Conservation (phyloP, 1,284 basidiomycete species). For the Apiotrichum porosum region DNA sequence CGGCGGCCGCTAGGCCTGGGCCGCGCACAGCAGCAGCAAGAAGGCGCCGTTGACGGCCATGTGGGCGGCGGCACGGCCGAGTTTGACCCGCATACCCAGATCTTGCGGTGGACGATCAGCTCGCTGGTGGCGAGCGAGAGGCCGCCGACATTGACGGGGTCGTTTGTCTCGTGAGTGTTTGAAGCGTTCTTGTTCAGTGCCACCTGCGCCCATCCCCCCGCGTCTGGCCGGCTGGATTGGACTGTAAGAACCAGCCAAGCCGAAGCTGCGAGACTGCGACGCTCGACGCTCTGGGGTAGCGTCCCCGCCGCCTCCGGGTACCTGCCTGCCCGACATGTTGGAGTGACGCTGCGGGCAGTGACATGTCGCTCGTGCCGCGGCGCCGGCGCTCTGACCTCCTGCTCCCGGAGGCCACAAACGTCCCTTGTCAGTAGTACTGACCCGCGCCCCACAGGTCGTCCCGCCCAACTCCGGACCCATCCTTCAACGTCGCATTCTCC, state of each 20-base stretch:
- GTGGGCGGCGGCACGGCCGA: constrained; percentile 67
- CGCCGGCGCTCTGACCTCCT: too few species aligned
- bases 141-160: constrained; percentile 67
- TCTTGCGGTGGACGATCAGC: constrained; percentile 69
- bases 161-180: constrained; percentile 57
- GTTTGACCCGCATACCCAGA: constrained; percentile 64
- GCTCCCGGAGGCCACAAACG: too few species aligned
- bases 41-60: constrained; percentile 28
- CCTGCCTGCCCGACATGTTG: too few species aligned
- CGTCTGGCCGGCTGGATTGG: too few species aligned
- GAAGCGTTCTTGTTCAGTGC: background rate
- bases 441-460: background rate
- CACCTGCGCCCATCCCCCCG: too few species aligned
- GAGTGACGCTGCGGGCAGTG: too few species aligned
- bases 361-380: too few species aligned
- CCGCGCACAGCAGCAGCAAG: constrained; percentile 10
- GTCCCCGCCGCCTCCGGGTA: too few species aligned
- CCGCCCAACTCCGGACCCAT: constrained; percentile 58
- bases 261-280: too few species aligned
- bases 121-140: constrained; percentile 63
- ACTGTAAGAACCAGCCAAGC: too few species aligned
- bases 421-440: too few species aligned
- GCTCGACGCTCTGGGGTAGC: too few species aligned
- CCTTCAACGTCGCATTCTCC: constrained; percentile 66
- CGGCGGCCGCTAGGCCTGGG: constrained; percentile 25